Evolutionary conservation across 768 basidiomycete genomes (phyloP).

Genomic region (Lactarius akahatsu): DNA sequence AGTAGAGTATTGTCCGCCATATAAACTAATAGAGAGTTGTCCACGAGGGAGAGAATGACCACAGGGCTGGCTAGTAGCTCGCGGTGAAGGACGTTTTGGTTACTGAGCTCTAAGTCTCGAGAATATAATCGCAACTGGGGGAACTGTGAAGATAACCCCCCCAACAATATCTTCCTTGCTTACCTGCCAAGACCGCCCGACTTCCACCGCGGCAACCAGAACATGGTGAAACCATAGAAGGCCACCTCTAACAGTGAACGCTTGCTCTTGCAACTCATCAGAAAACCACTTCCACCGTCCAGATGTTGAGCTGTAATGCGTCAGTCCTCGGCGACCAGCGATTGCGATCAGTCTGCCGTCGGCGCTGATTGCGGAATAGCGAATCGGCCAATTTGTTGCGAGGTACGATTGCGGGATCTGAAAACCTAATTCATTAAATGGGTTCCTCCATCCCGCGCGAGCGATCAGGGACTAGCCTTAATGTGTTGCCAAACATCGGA

Average conservation of each 20-base stretch:
- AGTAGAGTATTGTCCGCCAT: constrained; percentile 90
- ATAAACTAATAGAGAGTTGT: constrained; percentile 93
- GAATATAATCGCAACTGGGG: constrained; percentile 88
- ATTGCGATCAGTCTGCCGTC: constrained; percentile 93
- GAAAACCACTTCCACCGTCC: constrained; percentile 94
- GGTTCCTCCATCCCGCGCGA: background rate
- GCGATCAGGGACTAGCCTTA: constrained; percentile 49
- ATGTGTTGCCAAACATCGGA: constrained; percentile 98
- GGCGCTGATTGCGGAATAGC: constrained; percentile 84
- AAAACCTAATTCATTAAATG: constrained; percentile 16
- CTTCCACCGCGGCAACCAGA: constrained; percentile 86
- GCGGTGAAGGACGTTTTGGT: constrained; percentile 78
- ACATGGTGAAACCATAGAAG: constrained; percentile 97
- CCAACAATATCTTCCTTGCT: constrained; percentile 28
- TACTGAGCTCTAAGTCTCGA: constrained; percentile 82
- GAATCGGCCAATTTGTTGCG: constrained; percentile 89
- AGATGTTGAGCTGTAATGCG: constrained; percentile 91
- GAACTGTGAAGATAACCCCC: constrained; percentile 19
- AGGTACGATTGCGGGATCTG: constrained; percentile 90
- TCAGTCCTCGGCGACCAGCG: constrained; percentile 85
- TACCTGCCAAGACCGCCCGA: constrained; percentile 75
- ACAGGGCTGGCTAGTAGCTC: constrained; percentile 76
- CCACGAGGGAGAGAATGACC: constrained; percentile 86
- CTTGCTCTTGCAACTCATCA: constrained; percentile 79
- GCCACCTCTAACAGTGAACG: constrained; percentile 86